Evolutionary conservation across 1,139 yeast species (phyloP), one percentile per base, ranked within the genome.

Genomic region (Keqinozyma sinolaborantium): DNA sequence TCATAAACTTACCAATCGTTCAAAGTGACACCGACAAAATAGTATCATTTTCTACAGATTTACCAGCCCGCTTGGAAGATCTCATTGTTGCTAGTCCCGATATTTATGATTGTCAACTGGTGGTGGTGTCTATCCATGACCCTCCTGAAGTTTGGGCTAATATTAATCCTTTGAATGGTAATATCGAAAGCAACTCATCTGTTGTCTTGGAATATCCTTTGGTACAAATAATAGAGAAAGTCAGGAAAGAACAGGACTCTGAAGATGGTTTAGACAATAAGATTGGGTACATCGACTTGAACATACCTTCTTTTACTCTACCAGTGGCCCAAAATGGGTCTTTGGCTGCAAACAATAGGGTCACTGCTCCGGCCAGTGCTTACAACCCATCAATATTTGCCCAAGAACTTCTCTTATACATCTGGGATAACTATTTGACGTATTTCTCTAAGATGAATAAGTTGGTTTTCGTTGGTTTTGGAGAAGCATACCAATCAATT

Each of bases 111-210:
- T 66, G 79, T 29, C 72, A 77, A 14, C 76, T 83, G 5, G 58
- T 90, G 6, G 64, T 88, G 11, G 65, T 92, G 11, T 59, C 86
- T 6, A 77, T 90, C 10, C 97, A 90, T 55, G 97, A 90, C 48
- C 88, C 97, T 2, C 90, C 97, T 2, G 95, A 88, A 40, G 72
- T 92, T 5, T 88, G 96, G 95, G 95, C 95, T 2, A 78, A 83
- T 41, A 64, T 82, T 19, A 88, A 88, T 51, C 88, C 95, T 0
- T 60, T 82, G 5, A 75, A 83, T 16, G 97, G 97, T 7, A 70
- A 74, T 27, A 76, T 90, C 28, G 88, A 84, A 40, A 72, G 90
- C 11, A 73, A 77, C 32, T 75, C 84, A 2, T 79, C 95, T 2
- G 73, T 87, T 25, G 76, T 85, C 14, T 54, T 69, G 27, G 70